phyloP scores from a whole-genome alignment of 768 basidiomycete genomes.

The Scleroderma bovista region DNA sequence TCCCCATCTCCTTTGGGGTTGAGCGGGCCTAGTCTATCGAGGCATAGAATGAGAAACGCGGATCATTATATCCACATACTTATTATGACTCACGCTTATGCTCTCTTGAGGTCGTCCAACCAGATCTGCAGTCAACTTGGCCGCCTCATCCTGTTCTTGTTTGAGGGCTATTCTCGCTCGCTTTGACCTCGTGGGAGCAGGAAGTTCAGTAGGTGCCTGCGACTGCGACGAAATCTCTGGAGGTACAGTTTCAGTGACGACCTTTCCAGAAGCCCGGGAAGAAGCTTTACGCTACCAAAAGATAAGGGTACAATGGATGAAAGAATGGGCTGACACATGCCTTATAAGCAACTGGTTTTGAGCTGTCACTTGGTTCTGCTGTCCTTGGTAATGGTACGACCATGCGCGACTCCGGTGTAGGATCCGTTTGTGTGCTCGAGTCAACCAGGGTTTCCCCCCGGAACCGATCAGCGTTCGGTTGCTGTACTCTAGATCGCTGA shows the following conservation, averaged over 20 bases:
- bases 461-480: neutral
- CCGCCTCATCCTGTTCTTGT: slow-evolving; percentile 21
- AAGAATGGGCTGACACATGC: slow-evolving; percentile 2
- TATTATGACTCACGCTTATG: slow-evolving; percentile 17
- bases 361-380: slow-evolving; percentile 16
- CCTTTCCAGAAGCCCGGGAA: slow-evolving; percentile 13
- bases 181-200: slow-evolving; percentile 25
- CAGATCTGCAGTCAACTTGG: slow-evolving; percentile 4
- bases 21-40: slow-evolving; percentile 13
- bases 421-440: slow-evolving; percentile 25
- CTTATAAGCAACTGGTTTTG: slow-evolving; percentile 17
- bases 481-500: neutral
- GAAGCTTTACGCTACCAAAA: slow-evolving; percentile 26
- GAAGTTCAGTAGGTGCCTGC: slow-evolving; percentile 12
- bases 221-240: slow-evolving; percentile 8
- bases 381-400: slow-evolving; percentile 8
- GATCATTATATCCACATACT: neutral
- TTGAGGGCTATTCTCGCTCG: slow-evolving; percentile 25
- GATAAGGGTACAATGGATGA: slow-evolving; percentile 2
- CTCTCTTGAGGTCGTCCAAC: slow-evolving; percentile 1
- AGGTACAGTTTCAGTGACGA: slow-evolving; percentile 11
- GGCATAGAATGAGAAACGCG: neutral
- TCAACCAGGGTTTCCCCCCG: slow-evolving; percentile 16
- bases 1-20: slow-evolving; percentile 10
- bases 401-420: slow-evolving; percentile 8